Evolutionary conservation across 371 early-diverging fungal species (phyloP).

Genomic region (Caulochytrium protostelioides): DNA sequence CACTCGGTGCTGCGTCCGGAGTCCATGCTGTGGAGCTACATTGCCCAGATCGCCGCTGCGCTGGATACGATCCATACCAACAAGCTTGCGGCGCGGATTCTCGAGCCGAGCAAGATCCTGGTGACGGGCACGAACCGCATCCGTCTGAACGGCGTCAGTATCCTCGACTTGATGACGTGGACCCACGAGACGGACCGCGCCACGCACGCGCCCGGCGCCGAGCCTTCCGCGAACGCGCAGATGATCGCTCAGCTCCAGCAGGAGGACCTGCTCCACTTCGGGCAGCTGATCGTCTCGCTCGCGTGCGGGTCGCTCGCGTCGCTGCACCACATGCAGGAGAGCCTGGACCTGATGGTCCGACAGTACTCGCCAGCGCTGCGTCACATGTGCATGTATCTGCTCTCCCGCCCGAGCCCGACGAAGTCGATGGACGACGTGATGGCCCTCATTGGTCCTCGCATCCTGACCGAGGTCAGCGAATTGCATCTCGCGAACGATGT

Average conservation of each 20-base stretch:
- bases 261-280: slow-evolving; percentile 67
- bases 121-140: slow-evolving; percentile 63
- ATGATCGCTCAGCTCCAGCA: slow-evolving; percentile 34
- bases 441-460: slow-evolving; percentile 51
- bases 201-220: too few species aligned
- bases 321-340: slow-evolving; percentile 40
- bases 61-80: slow-evolving; percentile 57
- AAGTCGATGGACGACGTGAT: slow-evolving; percentile 68
- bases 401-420: slow-evolving; percentile 46
- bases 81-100: slow-evolving; percentile 49
- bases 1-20: slow-evolving; percentile 22
- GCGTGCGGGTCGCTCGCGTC: slow-evolving; percentile 55
- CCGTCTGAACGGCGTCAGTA: slow-evolving; percentile 57
- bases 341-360: slow-evolving; percentile 47
- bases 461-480: slow-evolving; percentile 53
- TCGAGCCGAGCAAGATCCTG: slow-evolving; percentile 60
- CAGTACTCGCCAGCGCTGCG: slow-evolving; percentile 56
- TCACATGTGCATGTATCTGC: slow-evolving; percentile 52
- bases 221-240: too few species aligned
- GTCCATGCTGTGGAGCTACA: slow-evolving; percentile 61
- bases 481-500: too few species aligned
- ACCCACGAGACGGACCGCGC: too few species aligned
- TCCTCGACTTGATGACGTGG: slow-evolving; percentile 66
- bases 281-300: slow-evolving; percentile 57
- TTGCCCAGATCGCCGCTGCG: slow-evolving; percentile 64